Percentiles rank a stretch among this genome's conserved stretches.
Conservation (phyloP, 129 eudicot genomes). For the Helichrysum umbraculigerum region DNA sequence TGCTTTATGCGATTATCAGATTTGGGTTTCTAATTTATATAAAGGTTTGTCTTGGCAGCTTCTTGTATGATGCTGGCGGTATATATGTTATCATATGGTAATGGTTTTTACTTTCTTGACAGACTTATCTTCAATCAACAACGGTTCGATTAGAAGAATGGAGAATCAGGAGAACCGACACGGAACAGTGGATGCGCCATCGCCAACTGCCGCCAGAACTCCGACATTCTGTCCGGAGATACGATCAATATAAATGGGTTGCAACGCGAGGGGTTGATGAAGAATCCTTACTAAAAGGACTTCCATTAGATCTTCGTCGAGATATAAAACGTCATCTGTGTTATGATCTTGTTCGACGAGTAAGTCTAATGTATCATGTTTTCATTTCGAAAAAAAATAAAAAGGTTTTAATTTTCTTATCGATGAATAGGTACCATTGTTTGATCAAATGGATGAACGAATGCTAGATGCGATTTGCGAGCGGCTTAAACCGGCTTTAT, state of each 20-base stretch:
- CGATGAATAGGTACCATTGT: constrained; percentile 46
- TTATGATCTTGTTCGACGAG: constrained; percentile 79
- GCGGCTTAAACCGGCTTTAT: constrained; percentile 57
- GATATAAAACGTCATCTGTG: constrained; percentile 87
- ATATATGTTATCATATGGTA: not conserved
- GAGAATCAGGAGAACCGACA: constrained; percentile 84
- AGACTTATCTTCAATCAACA: constrained; percentile 87
- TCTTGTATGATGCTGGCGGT: no score
- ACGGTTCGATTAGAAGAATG: constrained; percentile 88
- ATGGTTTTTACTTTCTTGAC: constrained; percentile 19
- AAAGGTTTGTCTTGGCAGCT: no score
- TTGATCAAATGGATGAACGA: constrained; percentile 68
- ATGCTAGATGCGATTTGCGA: constrained; percentile 69
- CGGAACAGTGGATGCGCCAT: constrained; percentile 96
- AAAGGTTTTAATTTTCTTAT: not conserved
- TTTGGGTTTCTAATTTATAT: not conserved
- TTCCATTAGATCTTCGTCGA: constrained; percentile 78
- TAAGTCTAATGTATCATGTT: constrained; percentile 30
- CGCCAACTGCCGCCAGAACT: constrained; percentile 81
- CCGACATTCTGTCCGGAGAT: constrained; percentile 67
- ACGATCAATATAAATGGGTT: constrained; percentile 88
- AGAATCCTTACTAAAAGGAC: constrained; percentile 69
- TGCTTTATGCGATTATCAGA: not conserved
- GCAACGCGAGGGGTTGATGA: constrained; percentile 91
- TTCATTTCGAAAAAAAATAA: not conserved